Evolutionary conservation across 177 flowering plant genomes (phyloP).

Genomic region (Vitis hybrid): DNA sequence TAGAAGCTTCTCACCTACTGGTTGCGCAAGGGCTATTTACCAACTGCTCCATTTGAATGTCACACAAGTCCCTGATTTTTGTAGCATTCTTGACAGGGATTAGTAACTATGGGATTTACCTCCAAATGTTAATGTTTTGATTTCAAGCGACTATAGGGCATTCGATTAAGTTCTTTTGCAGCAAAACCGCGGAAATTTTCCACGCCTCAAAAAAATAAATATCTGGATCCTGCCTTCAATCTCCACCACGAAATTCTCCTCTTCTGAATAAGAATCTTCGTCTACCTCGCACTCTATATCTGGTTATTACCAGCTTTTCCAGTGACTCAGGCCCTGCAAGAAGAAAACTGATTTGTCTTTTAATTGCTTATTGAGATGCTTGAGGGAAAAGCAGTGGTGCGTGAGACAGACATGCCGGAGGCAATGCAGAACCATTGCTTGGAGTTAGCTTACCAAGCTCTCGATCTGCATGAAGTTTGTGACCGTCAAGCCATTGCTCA

Average conservation of each 20-base stretch:
- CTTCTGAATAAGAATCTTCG: not conserved
- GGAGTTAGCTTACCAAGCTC: conserved; percentile 46
- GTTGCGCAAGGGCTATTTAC: no score
- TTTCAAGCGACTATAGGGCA: not conserved
- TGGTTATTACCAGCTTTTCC: not conserved
- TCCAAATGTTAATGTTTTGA: conserved; percentile 7
- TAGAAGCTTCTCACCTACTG: no score
- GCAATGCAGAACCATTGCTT: conserved; percentile 32
- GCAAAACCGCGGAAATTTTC: not conserved
- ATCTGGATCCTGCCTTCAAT: conserved; percentile 10
- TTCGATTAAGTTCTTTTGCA: not conserved
- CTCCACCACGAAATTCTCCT: conserved; percentile 15
- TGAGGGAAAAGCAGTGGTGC: conserved; percentile 41
- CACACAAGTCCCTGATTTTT: not conserved
- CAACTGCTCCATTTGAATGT: no score
- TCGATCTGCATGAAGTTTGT: conserved; percentile 37
- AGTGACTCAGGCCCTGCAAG: not conserved
- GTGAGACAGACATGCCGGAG: conserved; percentile 39
- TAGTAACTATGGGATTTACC: not conserved
- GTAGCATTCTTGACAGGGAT: not conserved
- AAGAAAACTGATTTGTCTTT: not conserved
- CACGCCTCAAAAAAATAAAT: not conserved
- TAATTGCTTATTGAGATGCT: conserved; percentile 21
- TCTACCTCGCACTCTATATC: not conserved
- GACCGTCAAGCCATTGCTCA: conserved; percentile 40